Evolutionary conservation across 2,329 filamentous ascomycete species (phyloP), one percentile per base, ranked within the genome.

Genomic region (Amylocarpus encephaloides): DNA sequence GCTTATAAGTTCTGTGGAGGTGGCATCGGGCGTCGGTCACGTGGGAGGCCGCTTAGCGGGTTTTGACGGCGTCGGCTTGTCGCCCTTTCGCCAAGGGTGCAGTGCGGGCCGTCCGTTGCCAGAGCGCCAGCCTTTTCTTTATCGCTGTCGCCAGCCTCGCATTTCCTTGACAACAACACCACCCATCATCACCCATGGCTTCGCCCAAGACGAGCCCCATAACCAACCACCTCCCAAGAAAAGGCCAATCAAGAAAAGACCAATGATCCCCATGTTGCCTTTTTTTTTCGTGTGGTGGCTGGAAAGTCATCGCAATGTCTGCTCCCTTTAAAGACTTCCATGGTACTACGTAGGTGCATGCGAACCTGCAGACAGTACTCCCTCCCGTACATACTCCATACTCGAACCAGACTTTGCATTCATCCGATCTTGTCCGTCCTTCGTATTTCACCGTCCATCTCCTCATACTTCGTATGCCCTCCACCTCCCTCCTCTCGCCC

Each of bases 271-370:
- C 34, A 47, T 35, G 44, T 47, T 47, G 34, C 22, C 16, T 26
- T 30, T 46, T 15, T 47, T 36, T 16, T n/a, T n/a, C n/a, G n/a
- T n/a, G 19, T n/a, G 44, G 44, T 47, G 44, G 44, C 44, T 47
- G 44, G 44, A 47, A 47, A 35, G 13, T 26, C n/a, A 18, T 26
- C 6, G 5, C 12, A 30, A 46, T 39, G 19, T 46, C 40, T 13
- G 18, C 5, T 43, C 10, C 3, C 40, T 40, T 43, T 43, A 43
- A 43, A 43, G 40, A 18, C 16, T 36, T 16, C 15, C 19, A 9
- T 26, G 30, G 19, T 32, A 32, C 26, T 16, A 35, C 16, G 32
- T 26, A 46, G 32, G 15, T 46, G 43, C 43, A 46, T 46, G 9
- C 15, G 22, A 16, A 16, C 29, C 41, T 43, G 22, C 41, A 43